Evolutionary conservation across 2,329 filamentous ascomycete genomes (phyloP).

Genomic region (Phialophora verrucosa): DNA sequence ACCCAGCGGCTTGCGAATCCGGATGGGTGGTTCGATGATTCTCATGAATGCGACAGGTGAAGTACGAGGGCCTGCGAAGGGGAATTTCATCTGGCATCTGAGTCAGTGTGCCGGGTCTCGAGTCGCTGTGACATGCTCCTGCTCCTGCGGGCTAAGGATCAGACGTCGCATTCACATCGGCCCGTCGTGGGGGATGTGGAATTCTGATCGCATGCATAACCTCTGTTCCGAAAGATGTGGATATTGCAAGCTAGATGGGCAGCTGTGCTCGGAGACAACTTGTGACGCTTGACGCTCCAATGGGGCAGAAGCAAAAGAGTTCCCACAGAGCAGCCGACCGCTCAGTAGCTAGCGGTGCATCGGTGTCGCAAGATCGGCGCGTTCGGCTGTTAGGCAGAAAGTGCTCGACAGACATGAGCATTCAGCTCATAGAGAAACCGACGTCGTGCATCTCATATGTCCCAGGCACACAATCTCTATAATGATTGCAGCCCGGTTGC

Average conservation of each 20-base stretch:
- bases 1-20: no score
- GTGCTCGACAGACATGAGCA: background rate
- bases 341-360: background rate
- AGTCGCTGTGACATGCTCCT: background rate
- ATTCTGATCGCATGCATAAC: background rate
- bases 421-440: background rate
- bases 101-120: background rate
- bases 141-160: background rate
- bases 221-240: background rate
- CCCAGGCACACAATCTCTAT: background rate
- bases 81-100: background rate
- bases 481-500: background rate
- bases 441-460: background rate
- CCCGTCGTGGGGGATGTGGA: background rate
- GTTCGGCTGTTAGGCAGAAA: background rate
- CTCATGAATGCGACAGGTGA: background rate
- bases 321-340: background rate
- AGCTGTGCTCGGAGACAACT: background rate
- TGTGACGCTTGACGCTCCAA: background rate
- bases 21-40: background rate
- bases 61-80: background rate
- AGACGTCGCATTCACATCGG: background rate
- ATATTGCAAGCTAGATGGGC: background rate
- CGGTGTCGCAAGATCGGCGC: background rate
- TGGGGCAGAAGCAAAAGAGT: background rate